Percentiles rank a stretch among this genome's conserved stretches.
Conservation (phyloP, 2,329 filamentous ascomycete genomes). For the Colletotrichum destructivum region DNA sequence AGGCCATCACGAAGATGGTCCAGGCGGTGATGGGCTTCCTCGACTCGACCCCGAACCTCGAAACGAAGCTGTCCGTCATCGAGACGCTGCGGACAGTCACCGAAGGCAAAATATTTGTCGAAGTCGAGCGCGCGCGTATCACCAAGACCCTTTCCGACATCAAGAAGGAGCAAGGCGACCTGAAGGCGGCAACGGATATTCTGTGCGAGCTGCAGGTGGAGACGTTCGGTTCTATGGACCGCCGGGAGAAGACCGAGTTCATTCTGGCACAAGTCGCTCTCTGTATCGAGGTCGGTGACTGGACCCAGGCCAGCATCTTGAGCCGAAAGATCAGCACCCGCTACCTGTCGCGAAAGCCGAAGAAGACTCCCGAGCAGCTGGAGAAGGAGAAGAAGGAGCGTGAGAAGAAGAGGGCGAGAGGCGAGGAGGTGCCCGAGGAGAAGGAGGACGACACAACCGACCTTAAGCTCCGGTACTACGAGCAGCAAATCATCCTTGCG, state of each 20-base stretch:
- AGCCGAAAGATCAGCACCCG: slow-evolving; percentile 97
- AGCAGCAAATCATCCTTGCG: slow-evolving; percentile 94
- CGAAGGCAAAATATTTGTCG: slow-evolving; percentile 99
- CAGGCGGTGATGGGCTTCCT: slow-evolving; percentile 95
- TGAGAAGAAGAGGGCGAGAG: slow-evolving; percentile 86
- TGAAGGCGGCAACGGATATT: slow-evolving; percentile 91
- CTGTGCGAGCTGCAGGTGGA: slow-evolving; percentile 98
- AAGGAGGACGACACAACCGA: slow-evolving; percentile 93
- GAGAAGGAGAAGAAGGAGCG: slow-evolving; percentile 92
- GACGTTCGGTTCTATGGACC: slow-evolving; percentile 98
- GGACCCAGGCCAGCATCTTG: slow-evolving; percentile 94
- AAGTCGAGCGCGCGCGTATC: slow-evolving; percentile 96
- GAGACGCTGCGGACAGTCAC: slow-evolving; percentile 96
- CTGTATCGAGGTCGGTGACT: slow-evolving; percentile 96
- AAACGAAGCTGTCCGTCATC: slow-evolving; percentile 93
- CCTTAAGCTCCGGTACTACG: slow-evolving; percentile 95
- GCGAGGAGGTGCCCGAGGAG: slow-evolving; percentile 84
- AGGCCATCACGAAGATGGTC: slow-evolving; percentile 99
- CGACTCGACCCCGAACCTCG: slow-evolving; percentile 85
- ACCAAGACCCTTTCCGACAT: slow-evolving; percentile 97
- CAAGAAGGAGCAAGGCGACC: slow-evolving; percentile 95
- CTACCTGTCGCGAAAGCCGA: slow-evolving; percentile 91
- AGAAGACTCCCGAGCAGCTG: slow-evolving; percentile 90
- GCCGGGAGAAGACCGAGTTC: slow-evolving; percentile 98
- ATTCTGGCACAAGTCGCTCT: slow-evolving; percentile 95